phyloP scores from a whole-genome alignment of 805 yeast species.

The Yarrowia divulgata region DNA sequence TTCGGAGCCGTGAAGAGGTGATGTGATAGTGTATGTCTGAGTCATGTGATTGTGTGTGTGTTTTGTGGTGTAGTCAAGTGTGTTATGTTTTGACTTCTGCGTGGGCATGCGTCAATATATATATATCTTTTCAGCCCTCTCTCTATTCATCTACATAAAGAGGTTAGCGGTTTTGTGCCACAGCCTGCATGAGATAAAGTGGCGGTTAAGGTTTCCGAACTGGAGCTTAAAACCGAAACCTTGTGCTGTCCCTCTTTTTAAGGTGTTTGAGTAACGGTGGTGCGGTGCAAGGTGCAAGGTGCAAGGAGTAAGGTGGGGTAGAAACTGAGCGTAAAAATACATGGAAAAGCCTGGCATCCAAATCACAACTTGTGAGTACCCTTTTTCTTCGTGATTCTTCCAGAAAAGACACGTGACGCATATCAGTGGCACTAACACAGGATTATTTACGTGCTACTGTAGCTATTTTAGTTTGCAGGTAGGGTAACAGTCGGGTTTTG shows the following conservation, averaged over 20 bases:
- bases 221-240: neutral
- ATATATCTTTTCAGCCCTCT: constrained; percentile 8
- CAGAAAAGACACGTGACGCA: constrained; percentile 11
- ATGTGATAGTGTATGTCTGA: constrained; percentile 22
- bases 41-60: constrained; percentile 29
- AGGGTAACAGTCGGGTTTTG: constrained; percentile 32
- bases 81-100: neutral
- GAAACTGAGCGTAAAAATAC: neutral
- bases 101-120: constrained; percentile 6
- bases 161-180: constrained; percentile 8
- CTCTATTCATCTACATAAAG: neutral
- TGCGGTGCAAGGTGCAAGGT: constrained; percentile 31
- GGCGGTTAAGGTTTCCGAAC: constrained; percentile 12
- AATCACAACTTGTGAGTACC: too few species aligned
- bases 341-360: neutral
- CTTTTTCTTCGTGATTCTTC: neutral
- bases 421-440: neutral
- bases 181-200: constrained; percentile 35
- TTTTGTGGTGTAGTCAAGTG: neutral
- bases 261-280: constrained; percentile 29
- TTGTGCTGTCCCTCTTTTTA: neutral
- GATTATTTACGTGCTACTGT: neutral
- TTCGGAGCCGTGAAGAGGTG: constrained; percentile 38
- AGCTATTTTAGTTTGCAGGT: constrained; percentile 14
- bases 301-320: constrained; percentile 8